Conservation (phyloP, 176 grass and related monocot species). For the Alloteropsis semialata region DNA sequence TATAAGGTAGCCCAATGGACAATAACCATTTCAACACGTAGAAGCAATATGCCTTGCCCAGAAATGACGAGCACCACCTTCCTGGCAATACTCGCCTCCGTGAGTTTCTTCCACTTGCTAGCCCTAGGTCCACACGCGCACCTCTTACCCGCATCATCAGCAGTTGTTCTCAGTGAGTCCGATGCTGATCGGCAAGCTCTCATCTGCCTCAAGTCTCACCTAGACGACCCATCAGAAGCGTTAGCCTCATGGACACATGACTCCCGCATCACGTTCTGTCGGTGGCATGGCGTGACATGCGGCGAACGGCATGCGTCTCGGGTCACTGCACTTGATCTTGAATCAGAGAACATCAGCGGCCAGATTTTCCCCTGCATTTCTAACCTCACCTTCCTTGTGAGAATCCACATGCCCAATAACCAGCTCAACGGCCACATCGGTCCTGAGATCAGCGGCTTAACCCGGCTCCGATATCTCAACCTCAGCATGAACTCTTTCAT, state of each 20-base stretch:
- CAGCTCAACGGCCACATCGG: neutral
- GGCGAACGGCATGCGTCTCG: neutral
- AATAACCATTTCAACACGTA: too few relatives aligned
- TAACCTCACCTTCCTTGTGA: neutral
- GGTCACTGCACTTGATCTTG: neutral
- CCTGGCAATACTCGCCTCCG: too few relatives aligned
- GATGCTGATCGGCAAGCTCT: neutral
- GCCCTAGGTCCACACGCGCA: too few relatives aligned
- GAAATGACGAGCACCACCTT: too few relatives aligned
- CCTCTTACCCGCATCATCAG: too few relatives aligned
- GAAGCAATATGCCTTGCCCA: too few relatives aligned
- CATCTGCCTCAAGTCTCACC: constrained; percentile 1
- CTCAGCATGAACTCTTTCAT: neutral
- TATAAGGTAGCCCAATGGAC: too few relatives aligned
- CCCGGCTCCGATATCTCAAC: neutral
- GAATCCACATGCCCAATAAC: neutral
- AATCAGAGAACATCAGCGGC: neutral
- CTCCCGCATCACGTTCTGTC: neutral
- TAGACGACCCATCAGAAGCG: neutral
- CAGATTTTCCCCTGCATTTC: neutral
- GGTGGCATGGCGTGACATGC: constrained; percentile 33
- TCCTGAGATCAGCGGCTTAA: neutral
- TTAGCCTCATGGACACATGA: constrained; percentile 24
- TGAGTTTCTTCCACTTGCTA: too few relatives aligned
- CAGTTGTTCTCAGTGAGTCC: too few relatives aligned